Evolutionary conservation across 2,329 filamentous ascomycete genomes (phyloP), one percentile per base, ranked within the genome.

Genomic region (Stromatinia cepivora): DNA sequence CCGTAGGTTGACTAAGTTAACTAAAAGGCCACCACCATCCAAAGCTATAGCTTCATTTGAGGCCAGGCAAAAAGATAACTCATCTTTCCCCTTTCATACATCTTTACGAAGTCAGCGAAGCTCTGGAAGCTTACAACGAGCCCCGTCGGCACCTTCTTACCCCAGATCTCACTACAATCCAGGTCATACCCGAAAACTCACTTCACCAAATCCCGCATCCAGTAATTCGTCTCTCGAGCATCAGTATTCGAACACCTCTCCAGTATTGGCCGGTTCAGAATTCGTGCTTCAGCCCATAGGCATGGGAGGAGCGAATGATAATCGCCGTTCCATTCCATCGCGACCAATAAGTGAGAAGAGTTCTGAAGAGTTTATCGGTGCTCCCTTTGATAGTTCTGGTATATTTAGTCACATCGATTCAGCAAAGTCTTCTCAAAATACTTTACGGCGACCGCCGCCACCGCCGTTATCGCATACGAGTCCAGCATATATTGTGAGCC

Each of bases 371-470:
- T 81, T 90, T 70, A 83, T 90, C 79, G 87, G 87, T 75, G 86
- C 87, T 72, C 87, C 87, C 56, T 90, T 90, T 79, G 87, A 90
- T 85, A 84, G 86, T 75, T 84, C 83, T 69, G 84, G 84, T 73
- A 88, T 89, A 74, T 81, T 89, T 75, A 85, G 83, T 78, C 86
- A 86, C 74, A 82, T 89, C 76, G 86, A 88, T 75, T 84, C 77
- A 20, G 73, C 77, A n/a, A 78, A 76, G 56, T 75, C 76, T 15
- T 72, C 76, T 72, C 78, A 79, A 57, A 78, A 78, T 69, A 77
- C 78, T 66, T 75, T 78, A 66, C 77, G 78, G 68, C 79, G 79
- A 73, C 80, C 81, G 63, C 81, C 81, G 48, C 82, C 82, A n/a
- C 80, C 80, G 53, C 78, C 81, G 46, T 80, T 82, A 53, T 80